Percentiles rank a stretch among this genome's conserved stretches.
These are phyloP conservation scores for Pichia sp. DNA, from an alignment of 1,139 yeast genomes.

Conservation along the genomic window DNA sequence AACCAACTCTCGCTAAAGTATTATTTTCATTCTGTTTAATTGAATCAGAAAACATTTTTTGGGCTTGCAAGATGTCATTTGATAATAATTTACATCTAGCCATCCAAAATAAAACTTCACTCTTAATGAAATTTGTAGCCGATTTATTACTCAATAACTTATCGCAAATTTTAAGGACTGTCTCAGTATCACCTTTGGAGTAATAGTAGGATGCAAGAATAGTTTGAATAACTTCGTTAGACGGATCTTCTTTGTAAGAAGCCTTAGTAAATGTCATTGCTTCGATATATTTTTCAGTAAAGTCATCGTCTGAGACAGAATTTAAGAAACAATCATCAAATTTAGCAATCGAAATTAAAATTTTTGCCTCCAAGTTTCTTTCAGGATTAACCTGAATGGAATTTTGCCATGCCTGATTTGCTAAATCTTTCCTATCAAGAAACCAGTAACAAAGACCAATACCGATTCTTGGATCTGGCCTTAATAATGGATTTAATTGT, in stretches of 20 bases:
- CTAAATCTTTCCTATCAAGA: conserved; percentile 70
- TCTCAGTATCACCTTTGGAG: conserved; percentile 44
- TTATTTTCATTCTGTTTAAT: conserved; percentile 56
- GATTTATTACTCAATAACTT: conserved; percentile 41
- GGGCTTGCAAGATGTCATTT: conserved; percentile 56
- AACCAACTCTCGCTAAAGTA: conserved; percentile 68
- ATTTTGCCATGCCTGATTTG: conserved; percentile 78
- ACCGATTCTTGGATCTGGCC: conserved; percentile 93
- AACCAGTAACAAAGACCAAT: conserved; percentile 94
- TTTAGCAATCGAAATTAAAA: conserved; percentile 61
- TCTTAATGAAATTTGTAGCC: conserved; percentile 39
- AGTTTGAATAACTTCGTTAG: conserved; percentile 28
- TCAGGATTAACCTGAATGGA: conserved; percentile 59
- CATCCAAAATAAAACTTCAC: conserved; percentile 84
- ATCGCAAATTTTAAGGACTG: conserved; percentile 52
- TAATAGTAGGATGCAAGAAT: conserved; percentile 31
- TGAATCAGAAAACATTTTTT: conserved; percentile 69
- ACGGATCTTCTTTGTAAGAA: conserved; percentile 28
- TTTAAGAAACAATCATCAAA: conserved; percentile 59
- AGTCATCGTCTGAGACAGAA: conserved; percentile 56
- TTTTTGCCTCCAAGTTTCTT: conserved; percentile 52
- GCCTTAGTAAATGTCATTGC: conserved; percentile 37
- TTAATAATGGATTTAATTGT: conserved; percentile 64
- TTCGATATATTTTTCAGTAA: conserved; percentile 42
- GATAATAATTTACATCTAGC: conserved; percentile 67